Evolutionary conservation across 257 asterid genomes (phyloP), one percentile per base, ranked within the genome.

Genomic region (Cynanchum wilfordii): DNA sequence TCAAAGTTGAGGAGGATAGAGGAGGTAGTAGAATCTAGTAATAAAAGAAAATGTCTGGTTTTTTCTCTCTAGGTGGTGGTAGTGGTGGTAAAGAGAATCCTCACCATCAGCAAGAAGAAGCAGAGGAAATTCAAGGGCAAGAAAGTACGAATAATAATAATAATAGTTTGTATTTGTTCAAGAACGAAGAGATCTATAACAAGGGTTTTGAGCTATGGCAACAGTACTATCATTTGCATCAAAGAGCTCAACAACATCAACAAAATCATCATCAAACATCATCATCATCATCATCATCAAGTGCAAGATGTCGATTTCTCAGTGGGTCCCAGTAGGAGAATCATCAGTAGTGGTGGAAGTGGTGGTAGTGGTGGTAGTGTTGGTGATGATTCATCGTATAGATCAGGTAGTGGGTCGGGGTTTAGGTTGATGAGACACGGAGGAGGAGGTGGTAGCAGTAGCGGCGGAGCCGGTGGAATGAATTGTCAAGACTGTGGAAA

Each of bases 191-290:
- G 95, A 87, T 88, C 90, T 85, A 84, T 66, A 78, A 70, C 90
- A 87, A 88, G 93, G 94, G 98, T 82, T 95, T 90, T 17, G 92
- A 92, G 77, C 78, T 86, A 89, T 94, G 99, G 91, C 92, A 86
- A 65, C 93, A 86, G 44, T 78, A 80, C 73, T 84, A 89, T 64
- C 92, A 86, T 50, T 30, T 82, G 64, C 89, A 86, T 16, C 95
- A 81, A 24, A 76, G 82, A 45, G 51, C 54, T 4, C 84, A 80
- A 2, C 70, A 72, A 2, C 74, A 52, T 12, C 86, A 33, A 3
- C 38, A 33, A 3, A 3, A 72, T 0, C 74, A 52, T 12, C 86
- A 77, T 2, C 79, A 72, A 52, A 9, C 86, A 77, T 2, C 79
- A 72, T 3, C 78, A 52, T 12, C 86, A 77, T 1, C 79, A 70